These are phyloP conservation scores for Rubia balearica DNA, from an alignment of 305 asterid genomes.

Conservation along the genomic window DNA sequence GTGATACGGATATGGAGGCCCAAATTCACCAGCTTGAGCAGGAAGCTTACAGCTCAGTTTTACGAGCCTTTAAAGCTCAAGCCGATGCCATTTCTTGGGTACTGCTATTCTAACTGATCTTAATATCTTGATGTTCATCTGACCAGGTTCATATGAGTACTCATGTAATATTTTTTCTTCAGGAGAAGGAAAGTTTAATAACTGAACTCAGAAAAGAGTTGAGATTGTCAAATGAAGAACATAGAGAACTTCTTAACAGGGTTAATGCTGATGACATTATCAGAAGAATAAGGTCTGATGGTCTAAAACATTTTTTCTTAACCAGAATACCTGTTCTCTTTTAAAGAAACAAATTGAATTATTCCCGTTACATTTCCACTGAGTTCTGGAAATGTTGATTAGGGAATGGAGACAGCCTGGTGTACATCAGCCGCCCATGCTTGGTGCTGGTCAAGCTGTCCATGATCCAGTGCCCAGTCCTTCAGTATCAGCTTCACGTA, in stretches of 20 bases:
- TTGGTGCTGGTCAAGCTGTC: constrained; percentile 50
- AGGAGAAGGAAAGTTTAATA: constrained; percentile 80
- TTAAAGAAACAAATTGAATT: neutral
- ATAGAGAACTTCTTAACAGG: constrained; percentile 63
- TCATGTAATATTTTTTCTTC: constrained; percentile 36
- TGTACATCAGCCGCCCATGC: constrained; percentile 55
- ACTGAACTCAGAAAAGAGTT: constrained; percentile 83
- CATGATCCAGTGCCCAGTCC: constrained; percentile 73
- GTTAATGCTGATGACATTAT: constrained; percentile 72
- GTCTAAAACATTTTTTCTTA: neutral
- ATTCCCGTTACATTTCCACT: constrained; percentile 2
- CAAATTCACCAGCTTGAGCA: constrained; percentile 88
- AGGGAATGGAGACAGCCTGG: constrained; percentile 86
- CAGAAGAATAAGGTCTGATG: constrained; percentile 66
- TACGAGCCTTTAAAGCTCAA: constrained; percentile 88
- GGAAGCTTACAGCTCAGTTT: constrained; percentile 80
- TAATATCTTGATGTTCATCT: constrained; percentile 26
- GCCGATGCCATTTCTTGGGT: constrained; percentile 94
- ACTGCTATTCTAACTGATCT: constrained; percentile 22
- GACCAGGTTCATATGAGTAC: constrained; percentile 31
- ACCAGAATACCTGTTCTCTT: neutral
- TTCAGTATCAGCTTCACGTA: constrained; percentile 76
- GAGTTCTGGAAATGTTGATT: constrained; percentile 16
- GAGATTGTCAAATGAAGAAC: constrained; percentile 79
- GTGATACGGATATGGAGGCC: constrained; percentile 68